A percentile compares a stretch with the other conserved stretches of the same genome.
These are phyloP conservation scores for Brettanomyces naardenensis DNA, from an alignment of 805 yeast genomes.

Conservation along the genomic window DNA sequence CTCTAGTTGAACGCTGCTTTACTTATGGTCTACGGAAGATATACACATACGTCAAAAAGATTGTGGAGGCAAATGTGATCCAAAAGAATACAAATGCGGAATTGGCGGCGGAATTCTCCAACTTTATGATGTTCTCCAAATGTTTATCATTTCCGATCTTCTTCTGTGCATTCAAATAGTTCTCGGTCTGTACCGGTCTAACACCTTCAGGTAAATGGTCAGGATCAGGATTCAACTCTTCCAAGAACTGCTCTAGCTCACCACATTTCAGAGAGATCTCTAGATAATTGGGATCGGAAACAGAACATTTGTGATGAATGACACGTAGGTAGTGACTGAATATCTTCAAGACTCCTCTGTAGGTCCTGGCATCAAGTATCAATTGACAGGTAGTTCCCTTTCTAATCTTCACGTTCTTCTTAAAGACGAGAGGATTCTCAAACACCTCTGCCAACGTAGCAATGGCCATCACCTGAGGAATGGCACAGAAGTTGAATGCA, in stretches of 20 bases:
- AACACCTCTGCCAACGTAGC: conserved; percentile 88
- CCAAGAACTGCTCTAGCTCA: conserved; percentile 82
- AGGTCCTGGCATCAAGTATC: conserved; percentile 65
- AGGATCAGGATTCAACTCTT: conserved; percentile 55
- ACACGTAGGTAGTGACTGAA: conserved; percentile 69
- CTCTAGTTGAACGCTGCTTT: too few species aligned
- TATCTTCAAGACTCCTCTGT: conserved; percentile 67
- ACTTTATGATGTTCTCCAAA: conserved; percentile 9
- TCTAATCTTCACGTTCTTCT: conserved; percentile 74
- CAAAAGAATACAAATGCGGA: conserved; percentile 13
- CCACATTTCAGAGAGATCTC: conserved; percentile 80
- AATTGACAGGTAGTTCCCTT: conserved; percentile 79
- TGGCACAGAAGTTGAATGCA: conserved; percentile 85
- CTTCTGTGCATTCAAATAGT: conserved; percentile 38
- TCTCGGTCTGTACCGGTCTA: conserved; percentile 36
- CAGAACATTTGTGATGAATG: conserved; percentile 73
- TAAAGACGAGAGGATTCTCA: conserved; percentile 68
- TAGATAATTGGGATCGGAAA: conserved; percentile 80
- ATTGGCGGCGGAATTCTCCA: conserved; percentile 13
- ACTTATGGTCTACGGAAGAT: too few species aligned
- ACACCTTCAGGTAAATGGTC: conserved; percentile 50
- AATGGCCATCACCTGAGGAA: conserved; percentile 98
- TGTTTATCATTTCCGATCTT: conserved; percentile 30
- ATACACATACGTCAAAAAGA: conserved; percentile 9
- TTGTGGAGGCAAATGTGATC: conserved; percentile 12